Percentiles rank a stretch among this genome's conserved stretches.
Conservation (phyloP, 345 rosid genomes). For the Tarenaya hassleriana region DNA sequence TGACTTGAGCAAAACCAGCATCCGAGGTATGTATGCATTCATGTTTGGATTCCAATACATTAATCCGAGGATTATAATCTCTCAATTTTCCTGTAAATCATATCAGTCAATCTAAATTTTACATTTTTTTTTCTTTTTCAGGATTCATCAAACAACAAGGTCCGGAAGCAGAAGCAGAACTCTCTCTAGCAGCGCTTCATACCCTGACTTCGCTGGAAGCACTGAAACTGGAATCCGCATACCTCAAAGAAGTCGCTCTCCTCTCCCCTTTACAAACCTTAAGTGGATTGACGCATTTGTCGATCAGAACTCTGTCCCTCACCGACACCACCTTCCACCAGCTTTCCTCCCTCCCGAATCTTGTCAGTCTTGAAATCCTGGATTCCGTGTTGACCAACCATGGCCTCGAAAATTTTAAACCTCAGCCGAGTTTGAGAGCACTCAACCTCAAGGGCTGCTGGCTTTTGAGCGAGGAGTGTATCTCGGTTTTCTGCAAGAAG, state of each 20-base stretch:
- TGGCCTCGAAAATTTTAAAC: conserved; percentile 56
- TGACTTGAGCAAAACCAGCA: conserved; percentile 66
- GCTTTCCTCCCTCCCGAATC: conserved; percentile 49
- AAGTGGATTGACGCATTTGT: conserved; percentile 45
- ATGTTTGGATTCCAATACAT: not conserved
- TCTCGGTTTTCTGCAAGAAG: conserved; percentile 39
- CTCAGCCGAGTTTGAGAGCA: conserved; percentile 41
- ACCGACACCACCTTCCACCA: conserved; percentile 57
- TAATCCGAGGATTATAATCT: no score
- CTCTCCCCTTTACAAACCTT: conserved; percentile 39
- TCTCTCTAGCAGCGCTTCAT: conserved; percentile 44
- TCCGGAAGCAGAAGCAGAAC: conserved; percentile 29
- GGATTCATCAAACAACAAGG: conserved; percentile 44
- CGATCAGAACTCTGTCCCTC: conserved; percentile 51
- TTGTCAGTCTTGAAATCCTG: conserved; percentile 43
- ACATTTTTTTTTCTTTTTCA: conserved; percentile 32
- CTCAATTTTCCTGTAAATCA: no score
- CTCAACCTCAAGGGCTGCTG: conserved; percentile 87
- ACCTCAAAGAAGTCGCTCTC: conserved; percentile 52
- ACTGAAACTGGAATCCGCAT: conserved; percentile 62
- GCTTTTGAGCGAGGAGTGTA: conserved; percentile 58
- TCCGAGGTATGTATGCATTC: conserved; percentile 45
- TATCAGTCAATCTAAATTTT: not conserved
- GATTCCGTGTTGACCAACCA: conserved; percentile 65
- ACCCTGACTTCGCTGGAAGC: conserved; percentile 43